These are phyloP conservation scores for Aureobasidium zeae DNA, from an alignment of 2,329 filamentous ascomycete species.

Conservation along the genomic window DNA sequence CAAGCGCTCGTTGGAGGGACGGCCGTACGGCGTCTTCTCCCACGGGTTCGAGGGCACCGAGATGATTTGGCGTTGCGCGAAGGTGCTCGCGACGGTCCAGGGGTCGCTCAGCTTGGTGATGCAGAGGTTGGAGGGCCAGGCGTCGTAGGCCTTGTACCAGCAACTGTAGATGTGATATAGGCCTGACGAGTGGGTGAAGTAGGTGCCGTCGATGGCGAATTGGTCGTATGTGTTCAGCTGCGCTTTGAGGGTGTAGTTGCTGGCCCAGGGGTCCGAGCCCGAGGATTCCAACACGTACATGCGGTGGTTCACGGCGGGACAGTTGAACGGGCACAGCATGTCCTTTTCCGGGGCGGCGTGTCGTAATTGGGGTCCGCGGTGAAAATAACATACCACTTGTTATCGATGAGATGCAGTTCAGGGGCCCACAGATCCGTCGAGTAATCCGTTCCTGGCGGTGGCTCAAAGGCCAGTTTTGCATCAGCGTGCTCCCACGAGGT, in stretches of 20 bases:
- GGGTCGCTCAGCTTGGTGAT: conserved; percentile 43
- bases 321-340: conserved; percentile 41
- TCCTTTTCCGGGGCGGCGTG: conserved; percentile 39
- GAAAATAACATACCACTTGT: conserved; percentile 45
- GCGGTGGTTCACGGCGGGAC: conserved; percentile 43
- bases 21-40: conserved; percentile 45
- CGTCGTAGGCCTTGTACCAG: conserved; percentile 37
- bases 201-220: conserved; percentile 47
- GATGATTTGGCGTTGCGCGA: conserved; percentile 40
- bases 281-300: conserved; percentile 43
- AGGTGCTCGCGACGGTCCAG: conserved; percentile 38
- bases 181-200: conserved; percentile 37
- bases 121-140: conserved; percentile 45
- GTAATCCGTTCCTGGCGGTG: conserved; percentile 35
- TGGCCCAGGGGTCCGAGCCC: conserved; percentile 37
- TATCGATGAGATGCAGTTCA: conserved; percentile 40
- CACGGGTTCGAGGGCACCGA: conserved; percentile 40
- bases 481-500: conserved; percentile 40
- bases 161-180: conserved; percentile 36
- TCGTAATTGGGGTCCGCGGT: conserved; percentile 42
- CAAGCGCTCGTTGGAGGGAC: conserved; percentile 38
- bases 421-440: conserved; percentile 44
- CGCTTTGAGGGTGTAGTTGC: conserved; percentile 36
- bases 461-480: conserved; percentile 34
- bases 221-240: conserved; percentile 44